phyloP scores from a whole-genome alignment of 2,329 filamentous ascomycete species.

The Fusarium sublunatum region DNA sequence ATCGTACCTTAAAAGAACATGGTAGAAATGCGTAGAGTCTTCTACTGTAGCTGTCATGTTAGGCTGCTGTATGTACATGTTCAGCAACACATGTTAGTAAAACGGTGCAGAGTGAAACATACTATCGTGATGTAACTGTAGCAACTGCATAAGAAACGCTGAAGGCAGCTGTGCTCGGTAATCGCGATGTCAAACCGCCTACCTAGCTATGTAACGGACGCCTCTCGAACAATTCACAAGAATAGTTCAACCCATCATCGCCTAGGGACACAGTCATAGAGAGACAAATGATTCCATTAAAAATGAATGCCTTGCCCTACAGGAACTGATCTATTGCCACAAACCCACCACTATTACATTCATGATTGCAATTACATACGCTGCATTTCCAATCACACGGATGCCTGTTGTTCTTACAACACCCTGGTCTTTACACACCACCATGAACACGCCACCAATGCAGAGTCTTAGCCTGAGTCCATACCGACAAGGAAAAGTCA shows the following conservation, averaged over 20 bases:
- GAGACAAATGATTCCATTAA: neutral
- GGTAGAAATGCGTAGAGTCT: neutral
- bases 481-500: slow-evolving; percentile 9
- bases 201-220: no score
- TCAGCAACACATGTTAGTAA: no score
- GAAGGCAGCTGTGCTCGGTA: no score
- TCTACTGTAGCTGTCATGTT: no score
- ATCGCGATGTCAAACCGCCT: no score
- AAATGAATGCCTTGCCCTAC: neutral
- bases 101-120: no score
- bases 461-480: neutral
- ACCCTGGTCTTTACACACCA: neutral
- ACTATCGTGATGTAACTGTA: neutral
- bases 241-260: neutral
- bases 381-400: no score
- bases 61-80: neutral
- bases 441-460: slow-evolving; percentile 13
- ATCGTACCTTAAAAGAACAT: no score
- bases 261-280: neutral
- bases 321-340: neutral
- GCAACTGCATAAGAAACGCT: neutral
- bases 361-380: neutral
- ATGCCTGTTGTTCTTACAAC: neutral
- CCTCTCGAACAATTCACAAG: neutral
- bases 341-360: neutral